Base-by-base conservation (phyloP, 441 rosid species). In the Jatropha multifida region DNA sequence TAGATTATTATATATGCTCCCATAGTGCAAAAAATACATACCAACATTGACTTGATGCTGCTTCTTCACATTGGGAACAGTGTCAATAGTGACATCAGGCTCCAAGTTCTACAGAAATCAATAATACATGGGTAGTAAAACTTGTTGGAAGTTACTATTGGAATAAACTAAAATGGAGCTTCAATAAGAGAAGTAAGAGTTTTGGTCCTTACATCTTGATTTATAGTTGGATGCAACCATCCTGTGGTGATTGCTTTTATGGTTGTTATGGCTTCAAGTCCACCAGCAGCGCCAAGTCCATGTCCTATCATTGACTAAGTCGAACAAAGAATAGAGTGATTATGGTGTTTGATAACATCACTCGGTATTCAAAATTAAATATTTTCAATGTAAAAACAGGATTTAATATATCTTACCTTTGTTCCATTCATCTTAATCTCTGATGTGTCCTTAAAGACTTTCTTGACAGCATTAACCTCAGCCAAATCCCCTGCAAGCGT, bases 361-460 rank as follows among this genome's bases (percentile, higher is more conserved):
- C 7, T 42, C 46, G 0, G 9, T 42, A 5, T 8, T 8, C 46
- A 42, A 42, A 32, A 32, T 32, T 32, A 32, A 32, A 32, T 32
- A 32, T 32, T 32, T 32, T 32, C 46, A 5, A 42, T 42, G 46
- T 8, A 42, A 42, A 42, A 42, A 42, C 46, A 8, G 9, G 7
- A 55, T 55, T 54, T 15, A 55, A 55, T 55, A 18, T 37, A 44
- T 44, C n/a, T 48, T 41, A 80, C 92, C 91, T 90, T 90, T 20
- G 91, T 88, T 27, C 90, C 91, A 23, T 90, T 90, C 92, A 90
- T 90, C 80, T 87, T 90, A 4, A 88, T 87, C 83, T 83, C 90
- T 26, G 90, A 86, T 0, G 91, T 86, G 88, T 90, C 81, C 75
- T 86, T 90, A 3, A 90, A 88, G 65, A 87, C 86, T 80, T 83